These are phyloP conservation scores for Gastrolobium bilobum DNA, from an alignment of 306 rosid species.

Conservation along the genomic window DNA sequence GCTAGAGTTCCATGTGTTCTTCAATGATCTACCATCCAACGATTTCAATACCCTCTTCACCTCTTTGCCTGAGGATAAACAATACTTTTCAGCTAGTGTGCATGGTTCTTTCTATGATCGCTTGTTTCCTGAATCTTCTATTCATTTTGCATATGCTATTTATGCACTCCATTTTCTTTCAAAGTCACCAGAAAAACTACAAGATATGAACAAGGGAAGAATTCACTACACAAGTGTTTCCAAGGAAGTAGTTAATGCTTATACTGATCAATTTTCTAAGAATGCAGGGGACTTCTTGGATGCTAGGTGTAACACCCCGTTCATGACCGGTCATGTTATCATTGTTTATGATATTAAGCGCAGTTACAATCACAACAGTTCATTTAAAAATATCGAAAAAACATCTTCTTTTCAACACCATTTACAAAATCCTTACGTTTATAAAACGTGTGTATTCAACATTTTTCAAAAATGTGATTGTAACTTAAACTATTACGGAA, in stretches of 20 bases:
- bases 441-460: too few species aligned
- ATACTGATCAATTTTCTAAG: constrained; percentile 48
- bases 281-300: constrained; percentile 49
- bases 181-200: constrained; percentile 44
- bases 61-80: constrained; percentile 46
- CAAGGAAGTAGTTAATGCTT: constrained; percentile 50
- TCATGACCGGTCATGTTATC: too few species aligned
- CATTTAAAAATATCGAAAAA: too few species aligned
- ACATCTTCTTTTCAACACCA: too few species aligned
- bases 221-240: constrained; percentile 57
- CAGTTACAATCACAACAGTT: too few species aligned
- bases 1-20: constrained; percentile 58
- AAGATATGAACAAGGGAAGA: constrained; percentile 53
- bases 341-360: too few species aligned
- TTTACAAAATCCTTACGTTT: too few species aligned
- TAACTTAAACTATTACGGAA: too few species aligned
- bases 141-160: constrained; percentile 50
- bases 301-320: constrained; percentile 36
- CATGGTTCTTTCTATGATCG: constrained; percentile 58
- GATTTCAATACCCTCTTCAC: constrained; percentile 63
- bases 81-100: constrained; percentile 50
- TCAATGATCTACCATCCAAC: constrained; percentile 54
- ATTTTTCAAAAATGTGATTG: too few species aligned
- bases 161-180: constrained; percentile 57
- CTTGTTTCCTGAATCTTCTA: constrained; percentile 53